Conservation (phyloP, 1,139 yeast species). For the Scheffersomyces insectosa region DNA sequence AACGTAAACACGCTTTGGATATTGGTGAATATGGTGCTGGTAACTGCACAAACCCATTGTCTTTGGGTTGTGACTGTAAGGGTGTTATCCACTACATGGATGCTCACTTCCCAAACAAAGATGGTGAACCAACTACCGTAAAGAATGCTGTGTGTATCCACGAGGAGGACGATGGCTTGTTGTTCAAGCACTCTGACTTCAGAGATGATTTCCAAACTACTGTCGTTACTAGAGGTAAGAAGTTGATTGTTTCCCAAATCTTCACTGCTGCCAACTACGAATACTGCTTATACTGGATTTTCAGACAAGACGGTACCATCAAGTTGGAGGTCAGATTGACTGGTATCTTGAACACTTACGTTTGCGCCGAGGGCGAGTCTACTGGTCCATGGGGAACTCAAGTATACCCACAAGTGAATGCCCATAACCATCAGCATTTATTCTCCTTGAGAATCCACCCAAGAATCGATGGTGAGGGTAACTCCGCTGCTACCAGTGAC, state of each 20-base stretch:
- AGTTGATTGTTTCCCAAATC: conserved; percentile 72
- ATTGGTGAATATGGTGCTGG: conserved; percentile 90
- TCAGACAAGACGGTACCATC: conserved; percentile 82
- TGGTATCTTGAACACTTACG: conserved; percentile 74
- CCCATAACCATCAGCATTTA: conserved; percentile 84
- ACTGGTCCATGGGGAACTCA: conserved; percentile 77
- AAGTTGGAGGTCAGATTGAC: conserved; percentile 77
- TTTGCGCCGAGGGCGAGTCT: conserved; percentile 62
- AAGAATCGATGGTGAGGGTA: conserved; percentile 75
- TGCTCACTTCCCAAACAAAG: conserved; percentile 66
- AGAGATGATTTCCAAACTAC: conserved; percentile 78
- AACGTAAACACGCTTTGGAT: conserved; percentile 82
- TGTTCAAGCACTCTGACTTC: conserved; percentile 81
- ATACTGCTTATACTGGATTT: conserved; percentile 79
- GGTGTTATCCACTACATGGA: conserved; percentile 82
- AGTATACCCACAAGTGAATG: conserved; percentile 79
- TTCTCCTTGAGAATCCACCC: conserved; percentile 81
- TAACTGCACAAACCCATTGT: conserved; percentile 74
- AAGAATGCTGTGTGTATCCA: conserved; percentile 81
- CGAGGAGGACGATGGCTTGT: conserved; percentile 79
- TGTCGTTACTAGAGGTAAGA: conserved; percentile 73
- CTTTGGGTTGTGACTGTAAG: conserved; percentile 82
- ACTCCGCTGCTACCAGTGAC: conserved; percentile 71
- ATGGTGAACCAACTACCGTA: conserved; percentile 68
- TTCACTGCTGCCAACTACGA: conserved; percentile 87